Conservation (phyloP, 2,329 filamentous ascomycete species). For the Cercospora citrullina region DNA sequence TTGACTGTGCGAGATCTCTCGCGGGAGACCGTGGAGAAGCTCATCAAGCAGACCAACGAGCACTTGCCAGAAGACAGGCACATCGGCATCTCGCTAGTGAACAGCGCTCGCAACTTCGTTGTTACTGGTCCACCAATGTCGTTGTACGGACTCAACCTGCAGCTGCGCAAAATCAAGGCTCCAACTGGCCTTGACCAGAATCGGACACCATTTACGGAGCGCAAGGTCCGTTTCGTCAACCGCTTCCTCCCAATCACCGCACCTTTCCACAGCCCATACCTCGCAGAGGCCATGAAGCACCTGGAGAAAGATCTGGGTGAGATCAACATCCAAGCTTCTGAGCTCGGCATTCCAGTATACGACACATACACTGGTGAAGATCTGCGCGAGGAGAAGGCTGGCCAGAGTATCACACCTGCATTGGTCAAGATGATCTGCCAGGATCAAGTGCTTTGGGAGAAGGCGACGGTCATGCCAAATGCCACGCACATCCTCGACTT, state of each 20-base stretch:
- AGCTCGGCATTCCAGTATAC: constrained; percentile 81
- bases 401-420: constrained; percentile 77
- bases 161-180: constrained; percentile 94
- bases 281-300: constrained; percentile 75
- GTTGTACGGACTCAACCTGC: constrained; percentile 91
- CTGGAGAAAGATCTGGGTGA: constrained; percentile 87
- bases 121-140: constrained; percentile 95
- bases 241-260: constrained; percentile 96
- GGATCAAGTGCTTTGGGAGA: constrained; percentile 94
- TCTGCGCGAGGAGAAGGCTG: constrained; percentile 65
- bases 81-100: constrained; percentile 91
- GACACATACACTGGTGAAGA: constrained; percentile 89
- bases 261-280: constrained; percentile 96
- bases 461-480: constrained; percentile 82
- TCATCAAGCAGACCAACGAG: constrained; percentile 95
- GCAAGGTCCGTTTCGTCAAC: constrained; percentile 95
- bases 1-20: constrained; percentile 93
- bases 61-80: constrained; percentile 91
- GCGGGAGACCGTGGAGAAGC: constrained; percentile 84
- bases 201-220: constrained; percentile 88
- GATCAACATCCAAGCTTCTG: constrained; percentile 70
- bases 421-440: constrained; percentile 91
- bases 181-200: constrained; percentile 97
- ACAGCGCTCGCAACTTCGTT: constrained; percentile 95
- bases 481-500: constrained; percentile 97